These are phyloP conservation scores for Capsicum rhomboideum DNA, from an alignment of 257 asterid genomes.

Conservation along the genomic window DNA sequence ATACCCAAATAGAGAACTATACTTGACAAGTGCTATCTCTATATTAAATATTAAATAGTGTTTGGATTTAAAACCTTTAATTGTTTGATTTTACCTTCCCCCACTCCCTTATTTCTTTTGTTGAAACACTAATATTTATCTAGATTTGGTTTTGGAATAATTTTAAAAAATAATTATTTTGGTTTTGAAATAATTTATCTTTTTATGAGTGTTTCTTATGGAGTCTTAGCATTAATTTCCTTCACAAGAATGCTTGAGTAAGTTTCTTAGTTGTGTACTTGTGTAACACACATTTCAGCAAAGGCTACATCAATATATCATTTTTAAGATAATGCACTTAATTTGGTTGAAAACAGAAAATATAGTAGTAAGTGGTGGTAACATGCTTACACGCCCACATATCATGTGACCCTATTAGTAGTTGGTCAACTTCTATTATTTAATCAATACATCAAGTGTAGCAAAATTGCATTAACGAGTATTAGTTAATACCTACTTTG, in stretches of 20 bases:
- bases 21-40: background rate
- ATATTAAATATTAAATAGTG: too few species aligned
- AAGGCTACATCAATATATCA: background rate
- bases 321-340: background rate
- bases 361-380: background rate
- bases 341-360: background rate
- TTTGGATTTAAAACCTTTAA: too few species aligned
- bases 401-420: slow-evolving; percentile 10
- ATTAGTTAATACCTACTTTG: background rate
- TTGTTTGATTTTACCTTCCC: too few species aligned
- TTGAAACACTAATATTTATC: too few species aligned
- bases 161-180: too few species aligned
- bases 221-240: too few species aligned
- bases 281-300: background rate
- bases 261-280: background rate
- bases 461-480: background rate
- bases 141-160: too few species aligned
- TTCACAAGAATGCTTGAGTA: too few species aligned
- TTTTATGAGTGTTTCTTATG: too few species aligned
- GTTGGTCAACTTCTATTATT: slow-evolving; percentile 5
- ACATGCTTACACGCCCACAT: slow-evolving; percentile 6
- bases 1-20: too few species aligned
- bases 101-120: too few species aligned
- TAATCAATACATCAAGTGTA: background rate
- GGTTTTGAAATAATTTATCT: too few species aligned